A percentile compares a stretch with the other conserved stretches of the same genome.
phyloP scores from a whole-genome alignment of 805 yeast genomes.

The Candida dajiaensis region DNA sequence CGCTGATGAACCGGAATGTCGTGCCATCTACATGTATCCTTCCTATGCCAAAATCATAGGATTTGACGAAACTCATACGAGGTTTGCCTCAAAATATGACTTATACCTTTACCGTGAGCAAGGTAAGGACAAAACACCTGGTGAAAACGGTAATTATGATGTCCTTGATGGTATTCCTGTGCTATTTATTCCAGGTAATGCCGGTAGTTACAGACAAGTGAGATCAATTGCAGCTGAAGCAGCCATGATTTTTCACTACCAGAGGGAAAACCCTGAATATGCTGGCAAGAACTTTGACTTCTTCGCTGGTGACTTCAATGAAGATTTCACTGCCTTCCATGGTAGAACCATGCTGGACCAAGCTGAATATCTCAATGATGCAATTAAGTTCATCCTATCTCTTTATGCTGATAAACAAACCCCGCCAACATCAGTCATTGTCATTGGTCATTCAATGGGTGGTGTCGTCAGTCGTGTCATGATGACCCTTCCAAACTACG shows the following conservation, averaged over 20 bases:
- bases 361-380: slow-evolving; percentile 89
- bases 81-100: slow-evolving; percentile 77
- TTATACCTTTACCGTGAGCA: slow-evolving; percentile 84
- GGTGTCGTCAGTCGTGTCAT: slow-evolving; percentile 89
- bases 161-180: slow-evolving; percentile 70
- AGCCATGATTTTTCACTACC: slow-evolving; percentile 49
- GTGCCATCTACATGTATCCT: slow-evolving; percentile 75
- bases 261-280: slow-evolving; percentile 27
- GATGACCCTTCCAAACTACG: slow-evolving; percentile 73
- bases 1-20: slow-evolving; percentile 51
- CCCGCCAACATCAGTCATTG: slow-evolving; percentile 63
- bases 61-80: slow-evolving; percentile 65
- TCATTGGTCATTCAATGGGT: slow-evolving; percentile 95
- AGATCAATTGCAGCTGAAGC: slow-evolving; percentile 87
- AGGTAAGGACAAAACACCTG: slow-evolving; percentile 54
- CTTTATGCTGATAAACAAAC: slow-evolving; percentile 42
- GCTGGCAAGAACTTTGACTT: slow-evolving; percentile 59
- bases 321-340: slow-evolving; percentile 93
- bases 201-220: slow-evolving; percentile 88
- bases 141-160: slow-evolving; percentile 25
- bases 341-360: slow-evolving; percentile 92
- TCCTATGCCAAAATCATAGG: slow-evolving; percentile 70
- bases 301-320: slow-evolving; percentile 90
- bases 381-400: slow-evolving; percentile 66
- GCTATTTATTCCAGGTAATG: slow-evolving; percentile 94